phyloP scores from a whole-genome alignment of 257 asterid species.

The Gentiana straminea region DNA sequence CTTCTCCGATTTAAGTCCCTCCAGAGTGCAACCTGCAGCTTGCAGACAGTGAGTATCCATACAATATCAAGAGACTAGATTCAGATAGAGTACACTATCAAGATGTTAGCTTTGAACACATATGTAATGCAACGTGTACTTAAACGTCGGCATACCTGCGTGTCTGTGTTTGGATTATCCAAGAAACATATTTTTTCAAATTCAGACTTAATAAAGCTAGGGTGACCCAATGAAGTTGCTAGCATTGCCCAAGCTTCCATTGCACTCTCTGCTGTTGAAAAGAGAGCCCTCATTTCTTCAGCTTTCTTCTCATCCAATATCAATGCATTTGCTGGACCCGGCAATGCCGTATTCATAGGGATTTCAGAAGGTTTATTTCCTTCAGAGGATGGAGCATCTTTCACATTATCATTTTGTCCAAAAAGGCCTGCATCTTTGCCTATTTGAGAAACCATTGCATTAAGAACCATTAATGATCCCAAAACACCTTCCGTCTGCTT shows the following conservation, averaged over 20 bases:
- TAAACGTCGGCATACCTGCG: slow-evolving; percentile 45
- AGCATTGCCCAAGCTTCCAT: slow-evolving; percentile 99
- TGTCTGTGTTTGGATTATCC: slow-evolving; percentile 81
- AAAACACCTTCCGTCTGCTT: slow-evolving; percentile 79
- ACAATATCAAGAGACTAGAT: slow-evolving; percentile 2
- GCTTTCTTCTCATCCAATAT: slow-evolving; percentile 67
- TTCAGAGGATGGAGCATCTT: slow-evolving; percentile 24
- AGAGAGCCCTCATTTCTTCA: slow-evolving; percentile 91
- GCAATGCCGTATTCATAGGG: slow-evolving; percentile 6
- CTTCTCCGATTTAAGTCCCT: slow-evolving; percentile 67
- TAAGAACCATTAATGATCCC: slow-evolving; percentile 82
- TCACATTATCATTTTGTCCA: slow-evolving; percentile 28
- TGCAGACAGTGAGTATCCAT: slow-evolving; percentile 15
- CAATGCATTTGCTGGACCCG: slow-evolving; percentile 25
- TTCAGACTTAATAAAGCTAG: slow-evolving; percentile 90
- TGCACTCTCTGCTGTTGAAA: slow-evolving; percentile 96
- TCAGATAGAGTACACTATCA: no score
- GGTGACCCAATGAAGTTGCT: slow-evolving; percentile 91
- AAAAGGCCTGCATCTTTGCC: slow-evolving; percentile 35
- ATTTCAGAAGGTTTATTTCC: slow-evolving; percentile 22
- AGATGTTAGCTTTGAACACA: background rate
- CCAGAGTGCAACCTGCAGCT: slow-evolving; percentile 87
- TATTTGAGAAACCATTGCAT: slow-evolving; percentile 70
- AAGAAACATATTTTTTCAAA: slow-evolving; percentile 86
- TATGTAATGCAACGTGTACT: background rate